These are phyloP conservation scores for Cajanus cajan DNA, from an alignment of 306 rosid species.

Conservation along the genomic window DNA sequence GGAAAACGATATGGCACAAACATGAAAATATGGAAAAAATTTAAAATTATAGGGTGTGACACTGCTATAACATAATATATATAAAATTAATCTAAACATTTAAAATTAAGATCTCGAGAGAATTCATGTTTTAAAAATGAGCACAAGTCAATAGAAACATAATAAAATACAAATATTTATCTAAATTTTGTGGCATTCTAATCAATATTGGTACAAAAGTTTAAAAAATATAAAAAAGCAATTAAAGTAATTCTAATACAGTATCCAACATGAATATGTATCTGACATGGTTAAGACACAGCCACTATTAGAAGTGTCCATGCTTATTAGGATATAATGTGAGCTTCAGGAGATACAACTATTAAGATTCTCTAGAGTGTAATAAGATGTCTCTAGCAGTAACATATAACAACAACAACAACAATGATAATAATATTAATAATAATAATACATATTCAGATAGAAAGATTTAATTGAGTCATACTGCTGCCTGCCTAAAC, in stretches of 20 bases:
- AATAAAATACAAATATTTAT: not conserved
- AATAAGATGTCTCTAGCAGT: not conserved
- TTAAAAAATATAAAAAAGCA: not conserved
- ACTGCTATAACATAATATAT: not conserved
- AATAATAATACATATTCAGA: not conserved
- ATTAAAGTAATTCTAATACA: not conserved
- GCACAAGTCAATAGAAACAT: not conserved
- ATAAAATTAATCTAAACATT: not conserved
- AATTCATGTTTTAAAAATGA: not conserved
- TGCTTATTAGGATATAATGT: not conserved
- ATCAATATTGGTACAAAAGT: not conserved
- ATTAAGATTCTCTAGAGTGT: not conserved
- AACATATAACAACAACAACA: no score
- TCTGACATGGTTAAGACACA: not conserved
- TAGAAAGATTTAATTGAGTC: not conserved
- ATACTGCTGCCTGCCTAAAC: not conserved
- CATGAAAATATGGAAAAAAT: not conserved
- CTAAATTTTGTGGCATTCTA: not conserved
- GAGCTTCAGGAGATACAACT: not conserved
- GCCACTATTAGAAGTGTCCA: not conserved
- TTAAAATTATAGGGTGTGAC: not conserved
- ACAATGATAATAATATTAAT: no score
- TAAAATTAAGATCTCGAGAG: not conserved
- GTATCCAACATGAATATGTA: no score
- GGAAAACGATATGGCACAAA: not conserved